Percentiles rank a stretch among this genome's conserved stretches.
Conservation (phyloP, 495 filamentous ascomycete genomes). For the Hapsidospora chrysogenum region DNA sequence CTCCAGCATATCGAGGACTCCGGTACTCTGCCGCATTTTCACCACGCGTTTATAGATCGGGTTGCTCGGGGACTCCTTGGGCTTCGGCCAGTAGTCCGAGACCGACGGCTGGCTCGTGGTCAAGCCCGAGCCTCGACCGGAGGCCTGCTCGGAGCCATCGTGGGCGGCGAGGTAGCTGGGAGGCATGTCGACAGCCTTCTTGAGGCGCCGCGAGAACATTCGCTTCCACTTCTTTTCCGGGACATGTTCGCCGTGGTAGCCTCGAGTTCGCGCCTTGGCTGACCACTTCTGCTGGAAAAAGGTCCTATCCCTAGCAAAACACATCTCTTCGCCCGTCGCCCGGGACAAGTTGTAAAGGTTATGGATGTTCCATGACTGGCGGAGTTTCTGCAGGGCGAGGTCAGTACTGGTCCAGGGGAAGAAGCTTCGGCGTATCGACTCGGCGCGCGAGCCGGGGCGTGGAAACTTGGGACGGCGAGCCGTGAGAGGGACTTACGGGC, state of each 20-base stretch:
- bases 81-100: neutral
- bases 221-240: conserved; percentile 78
- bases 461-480: too few species aligned
- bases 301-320: conserved; percentile 25
- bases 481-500: neutral
- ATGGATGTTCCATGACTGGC: conserved; percentile 96
- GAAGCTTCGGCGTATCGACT: too few species aligned
- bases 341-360: conserved; percentile 77
- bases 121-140: conserved; percentile 63
- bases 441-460: too few species aligned
- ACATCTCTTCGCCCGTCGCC: conserved; percentile 12
- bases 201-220: conserved; percentile 65
- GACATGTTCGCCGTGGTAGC: conserved; percentile 89
- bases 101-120: conserved; percentile 1
- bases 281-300: conserved; percentile 98
- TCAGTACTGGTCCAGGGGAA: too few species aligned
- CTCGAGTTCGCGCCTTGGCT: conserved; percentile 65
- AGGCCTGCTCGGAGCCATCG: conserved; percentile 67
- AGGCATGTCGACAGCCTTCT: conserved; percentile 65
- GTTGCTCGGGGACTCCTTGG: neutral
- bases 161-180: conserved; percentile 51
- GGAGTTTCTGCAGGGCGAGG: conserved; percentile 59
- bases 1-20: neutral
- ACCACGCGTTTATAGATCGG: neutral
- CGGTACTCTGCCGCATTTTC: neutral